These are phyloP conservation scores for Chiua virens DNA, from an alignment of 768 basidiomycete genomes.

Conservation along the genomic window DNA sequence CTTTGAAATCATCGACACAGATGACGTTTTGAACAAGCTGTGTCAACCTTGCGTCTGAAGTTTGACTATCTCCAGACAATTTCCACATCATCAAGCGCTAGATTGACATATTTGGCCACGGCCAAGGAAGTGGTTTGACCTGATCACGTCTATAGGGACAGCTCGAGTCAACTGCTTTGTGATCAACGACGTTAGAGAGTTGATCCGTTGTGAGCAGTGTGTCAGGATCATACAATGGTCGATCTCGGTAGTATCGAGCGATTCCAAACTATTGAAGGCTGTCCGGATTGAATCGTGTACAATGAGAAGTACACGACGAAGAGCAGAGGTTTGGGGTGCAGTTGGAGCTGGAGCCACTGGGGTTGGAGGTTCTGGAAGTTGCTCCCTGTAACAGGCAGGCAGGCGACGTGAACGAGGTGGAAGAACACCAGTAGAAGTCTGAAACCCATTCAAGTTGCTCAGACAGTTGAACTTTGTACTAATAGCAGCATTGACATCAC, in stretches of 20 bases:
- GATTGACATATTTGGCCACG: constrained; percentile 5
- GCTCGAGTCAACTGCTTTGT: neutral
- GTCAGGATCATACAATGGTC: neutral
- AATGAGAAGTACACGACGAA: neutral
- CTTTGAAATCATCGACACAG: neutral
- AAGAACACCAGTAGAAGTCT: too few species aligned
- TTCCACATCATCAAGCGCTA: constrained; percentile 4
- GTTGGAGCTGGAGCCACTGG: neutral
- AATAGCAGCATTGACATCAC: too few species aligned
- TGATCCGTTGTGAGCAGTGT: neutral
- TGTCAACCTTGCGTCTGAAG: neutral
- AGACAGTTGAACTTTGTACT: too few species aligned
- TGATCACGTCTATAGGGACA: neutral
- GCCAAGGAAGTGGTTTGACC: neutral
- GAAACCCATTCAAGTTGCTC: too few species aligned
- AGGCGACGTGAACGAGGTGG: neutral
- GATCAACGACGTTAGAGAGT: neutral
- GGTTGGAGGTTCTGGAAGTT: neutral
- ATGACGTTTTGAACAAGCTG: neutral
- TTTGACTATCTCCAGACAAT: neutral
- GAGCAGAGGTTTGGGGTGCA: neutral
- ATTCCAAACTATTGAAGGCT: neutral
- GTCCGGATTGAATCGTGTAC: neutral
- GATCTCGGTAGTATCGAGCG: neutral
- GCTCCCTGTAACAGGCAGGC: neutral